Evolutionary conservation across 345 rosid species (phyloP).

Genomic region (Excoecaria agallocha): DNA sequence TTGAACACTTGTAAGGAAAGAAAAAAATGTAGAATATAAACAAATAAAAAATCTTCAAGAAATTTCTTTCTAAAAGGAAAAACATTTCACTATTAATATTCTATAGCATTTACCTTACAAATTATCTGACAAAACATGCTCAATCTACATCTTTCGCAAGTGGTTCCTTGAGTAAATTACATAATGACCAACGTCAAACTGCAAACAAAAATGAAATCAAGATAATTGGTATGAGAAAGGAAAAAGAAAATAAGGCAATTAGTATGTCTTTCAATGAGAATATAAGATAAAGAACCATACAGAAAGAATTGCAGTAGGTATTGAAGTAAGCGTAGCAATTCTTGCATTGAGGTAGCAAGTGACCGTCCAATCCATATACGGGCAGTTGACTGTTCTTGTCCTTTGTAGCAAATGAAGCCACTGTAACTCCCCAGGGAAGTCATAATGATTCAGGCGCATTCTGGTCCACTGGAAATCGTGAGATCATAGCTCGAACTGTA

Average conservation of each 20-base stretch:
- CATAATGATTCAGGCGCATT: no score
- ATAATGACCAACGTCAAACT: slow-evolving; percentile 21
- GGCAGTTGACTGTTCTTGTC: no score
- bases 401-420: no score
- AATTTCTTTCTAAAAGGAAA: slow-evolving; percentile 12
- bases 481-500: no score
- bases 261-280: background rate
- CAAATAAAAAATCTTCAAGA: slow-evolving; percentile 7
- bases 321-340: no score
- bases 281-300: slow-evolving; percentile 42
- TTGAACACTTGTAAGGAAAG: slow-evolving; percentile 17
- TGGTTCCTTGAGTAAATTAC: slow-evolving; percentile 25
- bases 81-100: slow-evolving; percentile 23
- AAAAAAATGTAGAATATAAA: slow-evolving; percentile 3
- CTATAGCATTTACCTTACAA: slow-evolving; percentile 37
- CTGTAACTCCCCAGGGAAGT: no score
- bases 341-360: no score
- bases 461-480: no score
- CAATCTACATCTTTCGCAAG: slow-evolving; percentile 28
- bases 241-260: no score
- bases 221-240: background rate
- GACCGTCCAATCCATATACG: no score
- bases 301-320: slow-evolving; percentile 85
- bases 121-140: slow-evolving; percentile 24
- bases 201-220: slow-evolving; percentile 12